Base-by-base conservation (phyloP, 2,329 filamentous ascomycete genomes). In the Fusarium albosuccineum region DNA sequence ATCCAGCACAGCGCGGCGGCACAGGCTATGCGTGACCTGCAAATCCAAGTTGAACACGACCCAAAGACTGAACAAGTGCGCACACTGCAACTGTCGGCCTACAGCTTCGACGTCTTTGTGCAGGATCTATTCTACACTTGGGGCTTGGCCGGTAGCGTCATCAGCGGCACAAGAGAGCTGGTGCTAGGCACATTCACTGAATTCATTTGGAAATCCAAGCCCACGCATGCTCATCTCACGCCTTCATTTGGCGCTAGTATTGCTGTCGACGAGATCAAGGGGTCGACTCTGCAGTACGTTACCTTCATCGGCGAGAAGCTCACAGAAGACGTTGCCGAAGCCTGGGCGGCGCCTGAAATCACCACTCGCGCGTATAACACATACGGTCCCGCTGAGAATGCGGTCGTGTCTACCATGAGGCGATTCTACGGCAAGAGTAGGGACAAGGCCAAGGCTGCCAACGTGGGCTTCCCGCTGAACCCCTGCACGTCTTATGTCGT, bases 91-190 rank as follows among this genome's bases (percentile, higher is more conserved):
- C 49, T 66, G 3, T 66, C 63, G 0, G 52, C 64, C 4, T 67
- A 66, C 11, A 66, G 64, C n/a, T 66, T 66, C 5, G 64, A 66
- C 2, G 64, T 66, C 2, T 66, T 66, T 7, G 63, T 66, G 0
- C 64, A 66, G 40, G 64, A 66, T 1, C 34, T 66, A 0, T 66
- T 66, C 4, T 66, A 67, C 8, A 66, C 64, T 0, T 66, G 63
- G 64, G 64, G 64, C 1, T 3, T 66, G 2, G 52, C 52, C 0
- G 64, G 64, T 1, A 53, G 36, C 26, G 40, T 66, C 5, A 55
- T 66, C 2, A 66, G 52, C 0, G 64, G 64, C 0, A 67, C 64
- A 4, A 34, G 64, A 14, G 64, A 66, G 9, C 5, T 66, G 2
- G 44, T 66, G 2, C 49, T 66, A 2, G 64, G 64, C 4, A 67